Percentiles rank a stretch among this genome's conserved stretches.
Evolutionary conservation across 2,329 filamentous ascomycete genomes (phyloP).

Genomic region (Arthroderma uncinatum): DNA sequence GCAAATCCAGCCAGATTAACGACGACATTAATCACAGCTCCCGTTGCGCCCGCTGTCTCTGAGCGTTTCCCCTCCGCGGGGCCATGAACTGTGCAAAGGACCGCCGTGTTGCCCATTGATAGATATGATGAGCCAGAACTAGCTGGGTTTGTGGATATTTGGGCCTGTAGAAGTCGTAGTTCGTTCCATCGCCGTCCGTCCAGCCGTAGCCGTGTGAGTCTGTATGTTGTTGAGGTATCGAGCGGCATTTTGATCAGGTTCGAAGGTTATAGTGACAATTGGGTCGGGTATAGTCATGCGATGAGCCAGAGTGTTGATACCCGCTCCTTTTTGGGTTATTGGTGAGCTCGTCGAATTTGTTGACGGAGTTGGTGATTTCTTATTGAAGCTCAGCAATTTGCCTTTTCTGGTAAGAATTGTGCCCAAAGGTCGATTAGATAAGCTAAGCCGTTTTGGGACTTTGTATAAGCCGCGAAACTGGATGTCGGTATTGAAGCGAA

Average conservation of each 20-base stretch:
- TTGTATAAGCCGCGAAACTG: background rate
- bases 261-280: background rate
- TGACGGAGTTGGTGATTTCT: background rate
- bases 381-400: conserved; percentile 3
- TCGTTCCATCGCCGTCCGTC: conserved; percentile 94
- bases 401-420: background rate
- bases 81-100: conserved; percentile 84
- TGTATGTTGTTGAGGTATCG: conserved; percentile 85
- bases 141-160: conserved; percentile 83
- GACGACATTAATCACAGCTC: conserved; percentile 64
- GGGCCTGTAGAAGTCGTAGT: conserved; percentile 73
- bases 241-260: conserved; percentile 60
- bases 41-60: conserved; percentile 38
- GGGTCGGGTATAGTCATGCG: background rate
- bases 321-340: background rate
- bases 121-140: conserved; percentile 89
- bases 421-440: background rate
- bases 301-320: background rate
- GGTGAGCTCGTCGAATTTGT: background rate
- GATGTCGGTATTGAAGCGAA: no score
- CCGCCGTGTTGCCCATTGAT: conserved; percentile 94
- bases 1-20: conserved; percentile 82
- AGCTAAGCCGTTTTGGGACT: background rate
- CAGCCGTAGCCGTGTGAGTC: conserved; percentile 68
- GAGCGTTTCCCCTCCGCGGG: conserved; percentile 58